phyloP scores from a whole-genome alignment of 768 basidiomycete genomes.

The Amanita jacksonii region DNA sequence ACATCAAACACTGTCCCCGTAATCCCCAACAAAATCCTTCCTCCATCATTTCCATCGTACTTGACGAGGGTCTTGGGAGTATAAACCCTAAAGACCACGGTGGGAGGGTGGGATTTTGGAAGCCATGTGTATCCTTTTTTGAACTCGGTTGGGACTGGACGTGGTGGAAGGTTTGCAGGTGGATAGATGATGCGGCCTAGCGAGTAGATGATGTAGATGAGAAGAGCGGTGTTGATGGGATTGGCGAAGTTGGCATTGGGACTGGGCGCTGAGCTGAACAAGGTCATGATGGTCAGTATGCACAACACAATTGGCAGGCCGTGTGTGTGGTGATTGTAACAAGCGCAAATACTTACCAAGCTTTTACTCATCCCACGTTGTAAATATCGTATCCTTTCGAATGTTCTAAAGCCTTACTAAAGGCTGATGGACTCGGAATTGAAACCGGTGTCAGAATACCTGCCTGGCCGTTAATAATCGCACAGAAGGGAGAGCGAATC shows the following conservation, averaged over 20 bases:
- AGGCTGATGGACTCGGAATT: too few species aligned
- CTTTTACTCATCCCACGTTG: too few species aligned
- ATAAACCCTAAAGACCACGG: constrained; percentile 67
- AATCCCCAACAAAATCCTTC: constrained; percentile 77
- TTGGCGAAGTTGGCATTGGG: constrained; percentile 40
- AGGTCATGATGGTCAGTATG: not conserved
- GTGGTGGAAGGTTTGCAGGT: constrained; percentile 34
- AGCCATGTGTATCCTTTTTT: constrained; percentile 87
- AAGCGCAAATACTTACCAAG: too few species aligned
- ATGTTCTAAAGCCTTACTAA: too few species aligned
- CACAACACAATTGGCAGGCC: too few species aligned
- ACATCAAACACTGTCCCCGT: constrained; percentile 90
- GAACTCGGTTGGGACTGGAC: constrained; percentile 55
- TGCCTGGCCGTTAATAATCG: too few species aligned
- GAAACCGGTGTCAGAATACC: too few species aligned
- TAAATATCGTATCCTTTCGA: too few species aligned
- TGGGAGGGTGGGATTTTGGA: constrained; percentile 73
- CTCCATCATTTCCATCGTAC: constrained; percentile 54
- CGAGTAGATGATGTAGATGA: constrained; percentile 71
- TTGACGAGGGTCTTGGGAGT: constrained; percentile 68
- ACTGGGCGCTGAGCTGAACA: not conserved
- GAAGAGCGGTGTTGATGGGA: constrained; percentile 70
- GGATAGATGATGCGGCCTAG: constrained; percentile 71
- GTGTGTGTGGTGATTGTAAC: too few species aligned
- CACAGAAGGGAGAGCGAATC: too few species aligned